Evolutionary conservation across 345 rosid species (phyloP).

Genomic region (Bretschneidera sinensis): DNA sequence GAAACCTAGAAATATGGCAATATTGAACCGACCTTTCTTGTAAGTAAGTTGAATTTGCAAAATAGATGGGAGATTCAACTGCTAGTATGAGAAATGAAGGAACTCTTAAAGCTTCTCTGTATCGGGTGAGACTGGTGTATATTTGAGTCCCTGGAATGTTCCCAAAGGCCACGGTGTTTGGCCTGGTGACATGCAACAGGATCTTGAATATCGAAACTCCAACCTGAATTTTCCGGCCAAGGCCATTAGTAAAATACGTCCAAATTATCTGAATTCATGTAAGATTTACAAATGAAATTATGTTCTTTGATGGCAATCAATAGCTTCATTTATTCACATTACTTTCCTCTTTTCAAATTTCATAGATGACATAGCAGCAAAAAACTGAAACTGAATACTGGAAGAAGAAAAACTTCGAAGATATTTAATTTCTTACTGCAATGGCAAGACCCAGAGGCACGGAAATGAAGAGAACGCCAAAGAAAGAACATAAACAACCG

Average conservation of each 20-base stretch:
- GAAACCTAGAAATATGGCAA: too few relatives aligned
- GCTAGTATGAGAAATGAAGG: slow-evolving; percentile 60
- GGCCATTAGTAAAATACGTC: too few relatives aligned
- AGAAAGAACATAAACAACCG: slow-evolving; percentile 62
- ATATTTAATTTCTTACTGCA: slow-evolving; percentile 39
- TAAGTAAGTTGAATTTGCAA: slow-evolving; percentile 65
- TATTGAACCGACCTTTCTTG: slow-evolving; percentile 50
- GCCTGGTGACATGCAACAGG: slow-evolving; percentile 67
- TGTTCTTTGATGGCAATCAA: background rate
- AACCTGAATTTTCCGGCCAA: slow-evolving; percentile 35
- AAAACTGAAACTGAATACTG: background rate
- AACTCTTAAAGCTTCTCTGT: slow-evolving; percentile 48
- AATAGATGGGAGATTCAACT: slow-evolving; percentile 66
- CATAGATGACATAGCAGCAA: background rate
- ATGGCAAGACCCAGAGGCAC: slow-evolving; percentile 67
- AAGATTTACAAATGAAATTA: too few relatives aligned
- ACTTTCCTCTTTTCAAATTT: background rate
- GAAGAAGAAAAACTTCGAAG: background rate
- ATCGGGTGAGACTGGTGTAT: slow-evolving; percentile 52
- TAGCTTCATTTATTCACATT: background rate
- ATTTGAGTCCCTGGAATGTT: slow-evolving; percentile 58
- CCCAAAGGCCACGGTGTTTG: slow-evolving; percentile 55
- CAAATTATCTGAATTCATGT: too few relatives aligned
- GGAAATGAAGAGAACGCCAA: slow-evolving; percentile 77
- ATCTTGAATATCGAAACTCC: slow-evolving; percentile 69